A percentile compares a stretch with the other conserved stretches of the same genome.
These are phyloP conservation scores for Phytophthora uliginosa DNA, from an alignment of 352 stramenopile species.

Conservation along the genomic window DNA sequence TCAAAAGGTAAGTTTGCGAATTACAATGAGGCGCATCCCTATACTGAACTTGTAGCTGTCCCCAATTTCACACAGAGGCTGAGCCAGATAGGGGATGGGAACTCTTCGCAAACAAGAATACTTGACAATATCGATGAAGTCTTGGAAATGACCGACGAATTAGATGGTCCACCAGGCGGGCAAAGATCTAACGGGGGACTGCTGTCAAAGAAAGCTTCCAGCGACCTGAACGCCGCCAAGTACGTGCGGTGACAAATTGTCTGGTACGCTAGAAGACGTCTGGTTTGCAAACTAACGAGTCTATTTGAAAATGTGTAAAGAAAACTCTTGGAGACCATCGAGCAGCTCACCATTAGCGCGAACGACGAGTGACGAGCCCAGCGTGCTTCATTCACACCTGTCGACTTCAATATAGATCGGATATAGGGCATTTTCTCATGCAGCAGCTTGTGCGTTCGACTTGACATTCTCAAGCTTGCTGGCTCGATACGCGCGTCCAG, in stretches of 20 bases:
- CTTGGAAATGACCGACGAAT: constrained; percentile 19
- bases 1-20: constrained; percentile 42
- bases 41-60: background rate
- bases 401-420: background rate
- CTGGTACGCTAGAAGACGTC: background rate
- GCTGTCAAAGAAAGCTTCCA: constrained; percentile 52
- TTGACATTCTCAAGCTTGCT: constrained; percentile 26
- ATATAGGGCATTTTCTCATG: constrained; percentile 5
- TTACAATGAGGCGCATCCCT: background rate
- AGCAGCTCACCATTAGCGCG: constrained; percentile 40
- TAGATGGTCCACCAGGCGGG: background rate
- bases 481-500: constrained; percentile 36
- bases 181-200: constrained; percentile 4
- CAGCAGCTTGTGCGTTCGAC: constrained; percentile 18
- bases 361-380: constrained; percentile 10
- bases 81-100: constrained; percentile 22
- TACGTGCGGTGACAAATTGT: constrained; percentile 23
- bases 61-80: constrained; percentile 17
- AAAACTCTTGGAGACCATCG: constrained; percentile 51
- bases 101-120: constrained; percentile 7
- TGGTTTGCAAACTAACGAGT: constrained; percentile 27
- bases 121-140: constrained; percentile 32
- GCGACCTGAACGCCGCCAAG: constrained; percentile 52
- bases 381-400: background rate
- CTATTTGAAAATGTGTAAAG: constrained; percentile 38